Percentiles rank a stretch among this genome's conserved stretches.
phyloP scores from a whole-genome alignment of 768 basidiomycete genomes.

The Pulveroboletus sp. region DNA sequence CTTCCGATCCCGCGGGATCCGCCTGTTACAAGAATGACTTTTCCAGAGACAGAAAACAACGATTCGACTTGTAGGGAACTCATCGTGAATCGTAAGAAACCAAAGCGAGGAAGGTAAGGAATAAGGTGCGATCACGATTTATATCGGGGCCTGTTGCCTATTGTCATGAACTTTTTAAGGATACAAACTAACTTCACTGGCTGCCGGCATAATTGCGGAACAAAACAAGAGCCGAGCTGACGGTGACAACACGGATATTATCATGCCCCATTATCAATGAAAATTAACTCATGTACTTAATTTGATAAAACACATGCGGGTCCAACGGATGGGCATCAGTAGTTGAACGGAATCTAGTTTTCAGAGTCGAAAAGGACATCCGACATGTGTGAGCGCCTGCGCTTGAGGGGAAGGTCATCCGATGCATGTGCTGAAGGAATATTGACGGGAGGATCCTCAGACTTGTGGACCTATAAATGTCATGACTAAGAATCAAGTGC shows the following conservation, averaged over 20 bases:
- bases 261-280: constrained; percentile 10
- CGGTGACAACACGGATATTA: constrained; percentile 6
- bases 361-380: constrained; percentile 31
- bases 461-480: constrained; percentile 23
- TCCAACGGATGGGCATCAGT: too few relatives aligned
- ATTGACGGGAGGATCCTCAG: constrained; percentile 26
- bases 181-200: constrained; percentile 9
- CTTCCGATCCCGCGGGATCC: constrained; percentile 65
- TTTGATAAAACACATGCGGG: constrained; percentile 19
- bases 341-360: constrained; percentile 18
- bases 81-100: constrained; percentile 26
- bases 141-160: constrained; percentile 8
- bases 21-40: constrained; percentile 60
- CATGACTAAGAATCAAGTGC: constrained; percentile 10
- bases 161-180: constrained; percentile 15
- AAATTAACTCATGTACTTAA: constrained; percentile 25
- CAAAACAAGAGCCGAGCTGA: constrained; percentile 1
- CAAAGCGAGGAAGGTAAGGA: not conserved
- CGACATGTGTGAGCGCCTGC: constrained; percentile 43
- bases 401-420: constrained; percentile 36
- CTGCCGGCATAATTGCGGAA: constrained; percentile 5
- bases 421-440: constrained; percentile 30
- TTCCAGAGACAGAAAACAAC: constrained; percentile 50
- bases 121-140: not conserved
- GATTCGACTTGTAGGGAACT: constrained; percentile 32